Evolutionary conservation across 139 green algal genomes (phyloP), one percentile per base, ranked within the genome.

Genomic region (Chlamydomonas eustigma): DNA sequence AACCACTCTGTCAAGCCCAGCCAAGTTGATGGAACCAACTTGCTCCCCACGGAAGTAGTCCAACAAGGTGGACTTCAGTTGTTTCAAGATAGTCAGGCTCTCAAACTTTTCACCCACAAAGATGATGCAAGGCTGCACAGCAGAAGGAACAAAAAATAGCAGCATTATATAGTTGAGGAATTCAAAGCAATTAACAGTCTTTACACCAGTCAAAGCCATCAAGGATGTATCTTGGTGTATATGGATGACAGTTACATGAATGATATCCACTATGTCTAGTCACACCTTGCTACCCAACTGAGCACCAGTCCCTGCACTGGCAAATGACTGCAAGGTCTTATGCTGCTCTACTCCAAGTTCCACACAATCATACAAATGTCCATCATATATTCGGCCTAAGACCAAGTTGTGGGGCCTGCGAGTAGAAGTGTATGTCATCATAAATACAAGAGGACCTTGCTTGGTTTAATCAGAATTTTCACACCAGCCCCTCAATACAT

Each of bases 41-140:
- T 90, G 71, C 37, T 84, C 78, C 2, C 94, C 94, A 1, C 92
- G 77, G 85, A 98, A 97, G 28, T 92, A 84, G 83, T 98, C 94
- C 69, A 97, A 78, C 58, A 98, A 78, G 67, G 97, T 65, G 37
- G 73, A 90, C 79, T 92, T 94, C 4, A 89, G 78, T 39, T 90
- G 81, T 50, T 81, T 82, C 37, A 95, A 78, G 2, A 78, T 78
- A 0, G 84, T 75, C n/a, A 91, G 81, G 39, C 74, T 89, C 50
- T 93, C 90, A 84, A 97, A 97, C 37, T 85, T 82, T 50, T 97
- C 89, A 0, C 93, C 93, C 25, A 89, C 90, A 88, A 97, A 97
- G 24, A 93, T 67, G 51, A 97, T 90, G 33, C 73, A 83, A 18
- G 93, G 93, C 90, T 95, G 84, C 78, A 79, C n/a, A 50, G 28